phyloP scores from a whole-genome alignment of 2,329 filamentous ascomycete species.

The Diaporthe australafricana region DNA sequence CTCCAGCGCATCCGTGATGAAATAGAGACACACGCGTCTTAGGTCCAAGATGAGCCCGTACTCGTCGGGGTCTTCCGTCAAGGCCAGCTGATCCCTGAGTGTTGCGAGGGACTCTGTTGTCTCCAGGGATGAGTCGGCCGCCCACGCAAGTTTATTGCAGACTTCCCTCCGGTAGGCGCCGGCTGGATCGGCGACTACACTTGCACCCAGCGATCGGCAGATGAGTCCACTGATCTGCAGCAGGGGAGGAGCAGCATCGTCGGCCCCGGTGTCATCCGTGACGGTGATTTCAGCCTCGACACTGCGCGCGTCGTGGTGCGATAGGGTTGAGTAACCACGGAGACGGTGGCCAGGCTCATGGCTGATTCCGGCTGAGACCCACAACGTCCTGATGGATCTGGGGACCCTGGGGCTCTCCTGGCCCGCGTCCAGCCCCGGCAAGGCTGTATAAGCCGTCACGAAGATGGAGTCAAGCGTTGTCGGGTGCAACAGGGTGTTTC shows the following conservation, averaged over 20 bases:
- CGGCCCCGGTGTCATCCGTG: background rate
- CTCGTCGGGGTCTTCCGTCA: background rate
- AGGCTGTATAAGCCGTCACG: conserved; percentile 31
- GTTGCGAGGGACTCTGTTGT: too few species aligned
- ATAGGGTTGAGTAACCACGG: background rate
- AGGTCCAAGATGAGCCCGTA: background rate
- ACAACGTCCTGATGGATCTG: conserved; percentile 4
- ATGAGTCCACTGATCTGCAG: background rate
- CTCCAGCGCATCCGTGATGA: background rate
- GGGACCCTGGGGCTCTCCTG: background rate
- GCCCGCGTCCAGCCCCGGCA: conserved; percentile 3
- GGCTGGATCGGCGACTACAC: background rate
- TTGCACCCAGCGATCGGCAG: background rate
- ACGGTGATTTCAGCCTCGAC: background rate
- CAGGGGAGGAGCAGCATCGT: too few species aligned
- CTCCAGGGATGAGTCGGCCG: background rate
- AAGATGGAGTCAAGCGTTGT: conserved; percentile 43
- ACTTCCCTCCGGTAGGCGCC: background rate
- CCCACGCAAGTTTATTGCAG: background rate
- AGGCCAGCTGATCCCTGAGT: too few species aligned
- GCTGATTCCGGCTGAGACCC: background rate
- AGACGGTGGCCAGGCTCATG: background rate
- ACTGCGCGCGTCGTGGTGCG: background rate
- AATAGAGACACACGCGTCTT: conserved; percentile 33
- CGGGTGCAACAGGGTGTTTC: conserved; percentile 40